phyloP scores from a whole-genome alignment of 2,329 filamentous ascomycete genomes.

The Nannizziopsis barbatae region DNA sequence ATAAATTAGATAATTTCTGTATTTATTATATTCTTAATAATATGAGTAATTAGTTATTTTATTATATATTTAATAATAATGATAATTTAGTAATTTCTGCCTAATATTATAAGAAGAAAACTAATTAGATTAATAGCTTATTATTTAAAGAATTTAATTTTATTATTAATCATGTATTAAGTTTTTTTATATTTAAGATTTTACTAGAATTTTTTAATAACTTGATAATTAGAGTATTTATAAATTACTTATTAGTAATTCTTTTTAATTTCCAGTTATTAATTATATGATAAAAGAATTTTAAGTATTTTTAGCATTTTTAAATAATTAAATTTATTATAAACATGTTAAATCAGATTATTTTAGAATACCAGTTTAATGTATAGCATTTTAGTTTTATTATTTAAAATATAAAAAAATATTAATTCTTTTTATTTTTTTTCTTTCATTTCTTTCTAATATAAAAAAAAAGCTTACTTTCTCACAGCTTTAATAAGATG shows the following conservation, averaged over 20 bases:
- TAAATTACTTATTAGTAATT: not conserved
- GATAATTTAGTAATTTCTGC: too few species aligned
- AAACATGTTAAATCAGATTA: too few species aligned
- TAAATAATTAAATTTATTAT: constrained; percentile 5
- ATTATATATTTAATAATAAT: constrained; percentile 6
- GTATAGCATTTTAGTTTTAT: too few species aligned
- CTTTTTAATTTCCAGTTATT: constrained; percentile 1
- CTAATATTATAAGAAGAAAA: not conserved
- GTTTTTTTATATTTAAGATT: not conserved
- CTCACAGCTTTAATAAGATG: too few species aligned
- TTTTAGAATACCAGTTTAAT: too few species aligned
- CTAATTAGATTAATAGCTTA: constrained; percentile 3
- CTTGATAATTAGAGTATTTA: not conserved
- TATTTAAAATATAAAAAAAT: not conserved
- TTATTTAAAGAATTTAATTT: not conserved
- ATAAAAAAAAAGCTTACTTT: not conserved
- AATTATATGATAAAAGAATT: not conserved
- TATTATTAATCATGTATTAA: not conserved
- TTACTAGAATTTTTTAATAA: not conserved
- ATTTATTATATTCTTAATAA: too few species aligned
- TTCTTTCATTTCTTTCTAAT: not conserved
- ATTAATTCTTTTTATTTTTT: not conserved
- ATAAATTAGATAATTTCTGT: too few species aligned
- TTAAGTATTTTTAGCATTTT: not conserved
- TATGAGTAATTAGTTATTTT: too few species aligned